phyloP scores from a whole-genome alignment of 2,329 filamentous ascomycete species.

The Verticillium tricorpus region DNA sequence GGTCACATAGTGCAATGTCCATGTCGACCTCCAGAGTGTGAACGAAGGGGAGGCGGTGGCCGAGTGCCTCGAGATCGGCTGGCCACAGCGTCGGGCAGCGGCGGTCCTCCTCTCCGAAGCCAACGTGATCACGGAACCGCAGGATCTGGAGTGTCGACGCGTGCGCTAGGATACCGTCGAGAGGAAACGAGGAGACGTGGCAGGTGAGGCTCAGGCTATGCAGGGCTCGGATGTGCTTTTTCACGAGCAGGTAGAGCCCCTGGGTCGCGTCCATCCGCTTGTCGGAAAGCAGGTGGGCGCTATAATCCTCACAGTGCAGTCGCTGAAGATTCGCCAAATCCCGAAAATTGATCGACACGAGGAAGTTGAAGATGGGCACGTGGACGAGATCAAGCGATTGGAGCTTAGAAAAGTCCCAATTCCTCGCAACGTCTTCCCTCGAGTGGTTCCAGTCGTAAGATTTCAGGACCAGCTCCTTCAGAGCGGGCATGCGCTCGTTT shows the following conservation, averaged over 20 bases:
- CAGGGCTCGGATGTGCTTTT: slow-evolving; percentile 30
- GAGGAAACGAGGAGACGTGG: slow-evolving; percentile 32
- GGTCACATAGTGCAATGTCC: slow-evolving; percentile 32
- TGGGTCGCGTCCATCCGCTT: slow-evolving; percentile 32
- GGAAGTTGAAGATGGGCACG: slow-evolving; percentile 39
- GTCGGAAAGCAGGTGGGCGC: slow-evolving; percentile 31
- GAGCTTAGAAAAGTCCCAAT: slow-evolving; percentile 44
- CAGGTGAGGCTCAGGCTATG: slow-evolving; percentile 35
- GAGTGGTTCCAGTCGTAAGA: slow-evolving; percentile 47
- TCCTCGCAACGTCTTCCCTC: slow-evolving; percentile 26
- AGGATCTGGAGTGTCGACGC: slow-evolving; percentile 30
- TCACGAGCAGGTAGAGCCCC: slow-evolving; percentile 32
- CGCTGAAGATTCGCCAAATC: slow-evolving; percentile 30
- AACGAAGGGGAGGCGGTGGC: slow-evolving; percentile 24
- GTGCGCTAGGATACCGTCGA: slow-evolving; percentile 35
- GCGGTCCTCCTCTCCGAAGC: slow-evolving; percentile 37
- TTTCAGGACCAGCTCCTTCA: slow-evolving; percentile 34
- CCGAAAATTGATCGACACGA: slow-evolving; percentile 32
- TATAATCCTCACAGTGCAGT: slow-evolving; percentile 41
- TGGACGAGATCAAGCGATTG: slow-evolving; percentile 34
- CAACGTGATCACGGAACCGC: slow-evolving; percentile 39
- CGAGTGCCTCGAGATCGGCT: slow-evolving; percentile 27
- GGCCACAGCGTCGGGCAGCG: slow-evolving; percentile 35
- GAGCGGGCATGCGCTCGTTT: slow-evolving; percentile 36
- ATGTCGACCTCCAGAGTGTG: slow-evolving; percentile 42